These are phyloP conservation scores for Plasmodium relictum DNA, from an alignment of 169 alveolate genomes.

Conservation along the genomic window DNA sequence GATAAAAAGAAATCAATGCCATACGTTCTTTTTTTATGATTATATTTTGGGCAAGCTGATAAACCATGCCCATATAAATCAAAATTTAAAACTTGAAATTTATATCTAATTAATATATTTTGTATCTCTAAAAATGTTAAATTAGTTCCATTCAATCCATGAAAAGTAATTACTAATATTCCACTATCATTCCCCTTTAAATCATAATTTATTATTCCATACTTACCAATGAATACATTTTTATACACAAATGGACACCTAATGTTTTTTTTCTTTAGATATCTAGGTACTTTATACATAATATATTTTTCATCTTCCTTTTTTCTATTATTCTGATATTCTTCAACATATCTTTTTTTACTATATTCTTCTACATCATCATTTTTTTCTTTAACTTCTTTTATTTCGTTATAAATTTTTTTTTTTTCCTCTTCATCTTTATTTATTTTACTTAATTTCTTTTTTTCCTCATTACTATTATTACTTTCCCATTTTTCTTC, in stretches of 20 bases:
- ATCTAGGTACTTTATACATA: slow-evolving; percentile 80
- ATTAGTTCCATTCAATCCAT: slow-evolving; percentile 86
- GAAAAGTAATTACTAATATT: slow-evolving; percentile 84
- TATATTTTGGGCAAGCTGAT: slow-evolving; percentile 84
- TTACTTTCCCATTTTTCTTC: slow-evolving; percentile 24
- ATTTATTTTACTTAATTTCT: slow-evolving; percentile 3
- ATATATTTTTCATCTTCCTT: slow-evolving; percentile 26
- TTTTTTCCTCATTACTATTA: not conserved
- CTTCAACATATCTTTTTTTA: not conserved
- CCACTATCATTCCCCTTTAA: slow-evolving; percentile 79
- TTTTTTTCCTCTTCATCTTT: not conserved
- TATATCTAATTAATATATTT: slow-evolving; percentile 76
- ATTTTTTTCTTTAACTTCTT: not conserved
- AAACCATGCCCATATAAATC: slow-evolving; percentile 89
- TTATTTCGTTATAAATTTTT: not conserved
- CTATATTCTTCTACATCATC: not conserved
- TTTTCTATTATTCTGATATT: not conserved
- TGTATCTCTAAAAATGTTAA: slow-evolving; percentile 82
- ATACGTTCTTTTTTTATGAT: slow-evolving; percentile 80
- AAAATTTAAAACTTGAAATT: slow-evolving; percentile 83
- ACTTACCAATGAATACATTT: slow-evolving; percentile 79
- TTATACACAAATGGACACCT: slow-evolving; percentile 85
- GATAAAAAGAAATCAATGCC: slow-evolving; percentile 83
- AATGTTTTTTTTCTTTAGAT: slow-evolving; percentile 79
- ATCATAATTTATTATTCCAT: slow-evolving; percentile 83